phyloP scores from a whole-genome alignment of 2,329 filamentous ascomycete genomes.

The Cladosporium sp. region DNA sequence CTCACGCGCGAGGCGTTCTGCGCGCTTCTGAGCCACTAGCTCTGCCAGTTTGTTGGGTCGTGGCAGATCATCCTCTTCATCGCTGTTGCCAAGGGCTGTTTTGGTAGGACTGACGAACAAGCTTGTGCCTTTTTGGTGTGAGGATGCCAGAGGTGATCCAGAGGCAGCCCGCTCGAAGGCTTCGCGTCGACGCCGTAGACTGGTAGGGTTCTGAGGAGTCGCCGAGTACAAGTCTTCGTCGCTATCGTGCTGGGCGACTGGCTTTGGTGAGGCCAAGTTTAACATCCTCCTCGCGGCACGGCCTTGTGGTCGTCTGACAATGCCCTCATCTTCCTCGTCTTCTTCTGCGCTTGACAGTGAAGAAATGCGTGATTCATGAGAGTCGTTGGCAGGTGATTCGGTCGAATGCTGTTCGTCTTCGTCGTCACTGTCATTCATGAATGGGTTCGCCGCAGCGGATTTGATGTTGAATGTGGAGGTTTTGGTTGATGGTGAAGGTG shows the following conservation, averaged over 20 bases:
- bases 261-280: slow-evolving; percentile 8
- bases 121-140: slow-evolving; percentile 19
- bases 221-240: slow-evolving; percentile 37
- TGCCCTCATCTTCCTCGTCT: slow-evolving; percentile 13
- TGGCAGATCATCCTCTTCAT: slow-evolving; percentile 31
- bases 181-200: slow-evolving; percentile 16
- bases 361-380: background rate
- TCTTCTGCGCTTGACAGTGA: background rate
- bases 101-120: slow-evolving; percentile 39
- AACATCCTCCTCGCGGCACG: slow-evolving; percentile 36
- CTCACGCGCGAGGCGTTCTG: slow-evolving; percentile 35
- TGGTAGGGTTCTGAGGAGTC: slow-evolving; percentile 29
- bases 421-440: slow-evolving; percentile 20
- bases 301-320: slow-evolving; percentile 32
- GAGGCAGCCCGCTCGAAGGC: slow-evolving; percentile 20
- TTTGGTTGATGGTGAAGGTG: slow-evolving; percentile 27
- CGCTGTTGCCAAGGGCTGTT: slow-evolving; percentile 26
- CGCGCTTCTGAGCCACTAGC: slow-evolving; percentile 36
- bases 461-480: background rate
- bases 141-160: slow-evolving; percentile 24
- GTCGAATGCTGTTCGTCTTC: slow-evolving; percentile 5
- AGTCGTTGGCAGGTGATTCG: background rate
- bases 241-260: slow-evolving; percentile 4
- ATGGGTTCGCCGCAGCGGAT: background rate
- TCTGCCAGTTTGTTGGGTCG: slow-evolving; percentile 33